Conservation (phyloP, 2,329 filamentous ascomycete genomes). For the Fusarium musae region DNA sequence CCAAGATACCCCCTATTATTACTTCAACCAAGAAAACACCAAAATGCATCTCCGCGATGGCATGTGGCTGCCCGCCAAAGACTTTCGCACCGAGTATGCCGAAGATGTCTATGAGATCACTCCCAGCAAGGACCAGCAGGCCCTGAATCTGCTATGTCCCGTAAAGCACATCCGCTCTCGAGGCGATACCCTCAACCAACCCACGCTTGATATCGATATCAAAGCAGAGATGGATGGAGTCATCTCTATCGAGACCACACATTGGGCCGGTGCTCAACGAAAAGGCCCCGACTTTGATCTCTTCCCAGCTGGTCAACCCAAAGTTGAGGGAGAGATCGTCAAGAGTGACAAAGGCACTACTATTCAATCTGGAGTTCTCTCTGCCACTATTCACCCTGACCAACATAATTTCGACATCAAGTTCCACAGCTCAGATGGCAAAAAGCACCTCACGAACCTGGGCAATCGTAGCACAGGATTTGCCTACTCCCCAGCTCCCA, state of each 20-base stretch:
- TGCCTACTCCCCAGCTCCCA: conserved; percentile 50
- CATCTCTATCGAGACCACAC: conserved; percentile 54
- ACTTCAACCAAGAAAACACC: not conserved
- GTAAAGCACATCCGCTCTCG: conserved; percentile 63
- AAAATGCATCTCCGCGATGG: conserved; percentile 51
- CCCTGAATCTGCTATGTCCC: conserved; percentile 66
- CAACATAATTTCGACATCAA: conserved; percentile 53
- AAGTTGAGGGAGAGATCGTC: conserved; percentile 43
- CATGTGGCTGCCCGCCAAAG: conserved; percentile 73
- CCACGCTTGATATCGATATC: conserved; percentile 59
- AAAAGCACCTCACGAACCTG: conserved; percentile 52
- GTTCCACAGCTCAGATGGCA: conserved; percentile 52
- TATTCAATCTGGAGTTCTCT: conserved; percentile 50
- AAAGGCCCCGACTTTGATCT: conserved; percentile 54
- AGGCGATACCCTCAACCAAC: conserved; percentile 66
- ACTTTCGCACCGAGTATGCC: conserved; percentile 71
- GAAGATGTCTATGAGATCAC: conserved; percentile 68
- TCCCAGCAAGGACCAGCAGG: conserved; percentile 56
- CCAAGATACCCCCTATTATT: not conserved
- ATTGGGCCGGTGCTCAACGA: conserved; percentile 53
- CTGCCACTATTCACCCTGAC: conserved; percentile 50
- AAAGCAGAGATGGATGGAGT: conserved; percentile 53
- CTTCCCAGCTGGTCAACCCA: conserved; percentile 50
- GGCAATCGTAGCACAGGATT: conserved; percentile 55
- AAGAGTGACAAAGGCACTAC: conserved; percentile 51